These are phyloP conservation scores for Talaromyces piceae DNA, from an alignment of 2,329 filamentous ascomycete species.

Conservation along the genomic window DNA sequence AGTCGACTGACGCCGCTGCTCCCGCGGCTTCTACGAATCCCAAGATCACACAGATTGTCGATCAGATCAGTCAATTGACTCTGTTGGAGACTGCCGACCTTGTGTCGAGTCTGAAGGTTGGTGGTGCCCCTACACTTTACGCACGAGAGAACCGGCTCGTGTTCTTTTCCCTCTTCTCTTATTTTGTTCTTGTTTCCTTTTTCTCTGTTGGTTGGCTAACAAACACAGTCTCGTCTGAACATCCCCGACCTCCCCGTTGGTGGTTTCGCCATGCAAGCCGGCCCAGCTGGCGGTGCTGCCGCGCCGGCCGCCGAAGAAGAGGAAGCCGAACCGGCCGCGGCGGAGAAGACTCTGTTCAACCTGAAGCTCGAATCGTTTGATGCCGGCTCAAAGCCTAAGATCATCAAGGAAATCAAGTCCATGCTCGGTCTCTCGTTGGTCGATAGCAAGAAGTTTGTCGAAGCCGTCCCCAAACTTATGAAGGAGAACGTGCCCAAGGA, in stretches of 20 bases:
- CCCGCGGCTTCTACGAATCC: slow-evolving; percentile 61
- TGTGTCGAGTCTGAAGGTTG: slow-evolving; percentile 87
- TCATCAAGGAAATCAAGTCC: slow-evolving; percentile 99
- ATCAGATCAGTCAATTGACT: slow-evolving; percentile 98
- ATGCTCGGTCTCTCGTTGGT: slow-evolving; percentile 92
- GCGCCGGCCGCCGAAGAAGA: slow-evolving; percentile 61
- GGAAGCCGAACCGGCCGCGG: slow-evolving; percentile 78
- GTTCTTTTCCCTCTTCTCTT: too few species aligned
- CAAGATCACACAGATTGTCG: slow-evolving; percentile 91
- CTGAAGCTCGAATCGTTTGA: slow-evolving; percentile 91
- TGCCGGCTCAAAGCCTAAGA: slow-evolving; percentile 83
- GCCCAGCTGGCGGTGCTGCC: slow-evolving; percentile 52
- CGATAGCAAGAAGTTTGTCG: slow-evolving; percentile 99
- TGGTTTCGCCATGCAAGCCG: slow-evolving; percentile 67
- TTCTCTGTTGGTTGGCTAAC: too few species aligned
- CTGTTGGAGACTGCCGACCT: slow-evolving; percentile 95
- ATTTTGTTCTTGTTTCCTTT: too few species aligned
- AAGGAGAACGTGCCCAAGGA: slow-evolving; percentile 99
- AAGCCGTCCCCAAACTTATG: slow-evolving; percentile 95
- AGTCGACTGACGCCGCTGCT: slow-evolving; percentile 66
- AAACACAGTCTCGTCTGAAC: slow-evolving; percentile 92
- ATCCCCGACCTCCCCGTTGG: slow-evolving; percentile 96
- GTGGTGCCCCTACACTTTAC: background rate
- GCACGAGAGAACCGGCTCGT: background rate
- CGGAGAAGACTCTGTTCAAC: slow-evolving; percentile 95